phyloP scores from a whole-genome alignment of 345 rosid species.

The Turritis glabra region DNA sequence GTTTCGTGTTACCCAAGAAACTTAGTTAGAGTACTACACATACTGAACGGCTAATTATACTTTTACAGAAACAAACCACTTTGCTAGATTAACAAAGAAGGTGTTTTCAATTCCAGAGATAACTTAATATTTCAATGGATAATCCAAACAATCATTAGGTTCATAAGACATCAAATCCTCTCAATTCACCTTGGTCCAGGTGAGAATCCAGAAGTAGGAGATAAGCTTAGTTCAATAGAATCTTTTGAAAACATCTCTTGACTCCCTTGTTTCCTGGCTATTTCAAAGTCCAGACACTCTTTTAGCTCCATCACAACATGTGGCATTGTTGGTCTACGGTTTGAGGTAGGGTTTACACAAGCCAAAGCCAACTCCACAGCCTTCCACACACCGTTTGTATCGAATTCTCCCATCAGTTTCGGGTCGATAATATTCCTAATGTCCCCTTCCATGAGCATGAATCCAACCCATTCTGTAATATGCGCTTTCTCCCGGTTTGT shows the following conservation, averaged over 20 bases:
- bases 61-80: not conserved
- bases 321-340: slow-evolving; percentile 47
- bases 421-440: slow-evolving; percentile 47
- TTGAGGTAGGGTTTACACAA: slow-evolving; percentile 38
- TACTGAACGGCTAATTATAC: not conserved
- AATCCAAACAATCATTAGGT: not conserved
- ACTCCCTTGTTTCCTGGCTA: slow-evolving; percentile 29
- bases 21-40: not conserved
- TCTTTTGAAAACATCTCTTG: slow-evolving; percentile 9
- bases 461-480: slow-evolving; percentile 43
- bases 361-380: slow-evolving; percentile 52
- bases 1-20: slow-evolving; percentile 1
- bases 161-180: not conserved
- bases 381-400: slow-evolving; percentile 49
- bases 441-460: slow-evolving; percentile 40
- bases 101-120: not conserved
- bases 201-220: slow-evolving; percentile 7
- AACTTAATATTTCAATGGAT: not conserved
- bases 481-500: not conserved
- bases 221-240: slow-evolving; percentile 21
- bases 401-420: slow-evolving; percentile 36
- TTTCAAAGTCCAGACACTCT: slow-evolving; percentile 42
- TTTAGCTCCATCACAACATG: slow-evolving; percentile 41
- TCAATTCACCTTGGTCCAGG: slow-evolving; percentile 31
- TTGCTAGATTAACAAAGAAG: not conserved